Conservation (phyloP, 176 grass and related monocot genomes). For the Oryza meridionalis region DNA sequence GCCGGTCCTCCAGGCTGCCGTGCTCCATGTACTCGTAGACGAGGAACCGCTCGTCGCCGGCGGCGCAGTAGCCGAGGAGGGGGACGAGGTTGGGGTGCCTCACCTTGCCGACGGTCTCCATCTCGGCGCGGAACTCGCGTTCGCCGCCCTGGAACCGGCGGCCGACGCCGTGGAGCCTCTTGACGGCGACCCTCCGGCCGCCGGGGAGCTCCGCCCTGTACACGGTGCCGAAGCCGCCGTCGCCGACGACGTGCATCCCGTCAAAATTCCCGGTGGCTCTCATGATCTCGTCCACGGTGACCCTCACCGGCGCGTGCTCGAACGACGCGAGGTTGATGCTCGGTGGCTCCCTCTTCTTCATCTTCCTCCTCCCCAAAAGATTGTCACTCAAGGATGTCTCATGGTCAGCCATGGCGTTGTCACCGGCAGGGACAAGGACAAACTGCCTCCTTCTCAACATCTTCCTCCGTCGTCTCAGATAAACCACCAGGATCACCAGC, state of each 20-base stretch:
- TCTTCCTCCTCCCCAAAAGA: conserved; percentile 44
- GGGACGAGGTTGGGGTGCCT: conserved; percentile 83
- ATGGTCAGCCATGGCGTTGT: conserved; percentile 23
- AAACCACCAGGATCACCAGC: conserved; percentile 44
- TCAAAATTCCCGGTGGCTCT: conserved; percentile 81
- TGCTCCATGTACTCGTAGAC: conserved; percentile 89
- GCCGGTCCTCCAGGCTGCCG: conserved; percentile 75
- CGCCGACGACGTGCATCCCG: conserved; percentile 60
- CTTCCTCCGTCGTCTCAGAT: conserved; percentile 53
- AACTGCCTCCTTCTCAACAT: conserved; percentile 36
- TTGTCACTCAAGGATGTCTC: conserved; percentile 61
- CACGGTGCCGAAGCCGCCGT: conserved; percentile 86
- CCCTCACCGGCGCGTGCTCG: conserved; percentile 61
- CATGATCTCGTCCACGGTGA: conserved; percentile 64
- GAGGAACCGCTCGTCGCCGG: conserved; percentile 63
- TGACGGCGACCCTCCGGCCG: conserved; percentile 64
- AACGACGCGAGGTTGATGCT: conserved; percentile 89
- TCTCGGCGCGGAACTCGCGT: conserved; percentile 80
- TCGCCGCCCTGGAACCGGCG: conserved; percentile 43
- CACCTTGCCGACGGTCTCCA: conserved; percentile 93
- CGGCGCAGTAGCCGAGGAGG: conserved; percentile 72
- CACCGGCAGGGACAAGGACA: conserved; percentile 33
- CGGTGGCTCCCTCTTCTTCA: conserved; percentile 57
- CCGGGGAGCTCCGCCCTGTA: conserved; percentile 62
- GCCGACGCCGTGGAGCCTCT: conserved; percentile 66